These are phyloP conservation scores for Suhomyces wounanorum DNA, from an alignment of 1,139 yeast species.

Conservation along the genomic window DNA sequence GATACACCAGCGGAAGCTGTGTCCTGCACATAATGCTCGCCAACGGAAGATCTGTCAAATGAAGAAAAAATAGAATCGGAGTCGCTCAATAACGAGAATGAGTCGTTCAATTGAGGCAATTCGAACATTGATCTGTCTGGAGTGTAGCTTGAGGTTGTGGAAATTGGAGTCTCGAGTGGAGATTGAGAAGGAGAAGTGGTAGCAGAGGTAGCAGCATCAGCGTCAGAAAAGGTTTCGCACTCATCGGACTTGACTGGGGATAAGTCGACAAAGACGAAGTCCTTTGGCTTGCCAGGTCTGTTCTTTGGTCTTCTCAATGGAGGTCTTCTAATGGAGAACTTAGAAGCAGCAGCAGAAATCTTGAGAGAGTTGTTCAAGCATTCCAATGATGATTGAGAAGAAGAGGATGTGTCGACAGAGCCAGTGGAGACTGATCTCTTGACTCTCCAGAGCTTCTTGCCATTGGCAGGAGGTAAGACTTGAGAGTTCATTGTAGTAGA, in stretches of 20 bases:
- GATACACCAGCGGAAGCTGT: conserved; percentile 4
- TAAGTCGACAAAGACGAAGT: conserved; percentile 56
- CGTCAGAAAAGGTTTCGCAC: conserved; percentile 13
- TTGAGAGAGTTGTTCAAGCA: conserved; percentile 49
- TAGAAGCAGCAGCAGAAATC: conserved; percentile 40
- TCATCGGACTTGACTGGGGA: conserved; percentile 49
- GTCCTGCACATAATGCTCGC: conserved; percentile 16
- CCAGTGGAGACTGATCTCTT: conserved; percentile 31
- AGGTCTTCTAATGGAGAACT: conserved; percentile 44
- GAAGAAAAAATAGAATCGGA: conserved; percentile 16
- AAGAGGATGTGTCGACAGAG: conserved; percentile 13
- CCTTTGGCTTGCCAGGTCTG: conserved; percentile 54
- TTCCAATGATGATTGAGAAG: conserved; percentile 31
- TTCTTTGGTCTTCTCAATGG: conserved; percentile 53
- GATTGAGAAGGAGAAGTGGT: conserved; percentile 12
- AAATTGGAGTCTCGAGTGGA: conserved; percentile 11
- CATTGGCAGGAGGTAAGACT: conserved; percentile 48
- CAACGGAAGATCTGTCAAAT: conserved; percentile 16
- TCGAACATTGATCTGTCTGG: conserved; percentile 17
- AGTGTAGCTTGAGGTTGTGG: conserved; percentile 1
- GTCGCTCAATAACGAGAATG: conserved; percentile 16
- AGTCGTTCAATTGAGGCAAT: conserved; percentile 17
- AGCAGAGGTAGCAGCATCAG: conserved; percentile 6
- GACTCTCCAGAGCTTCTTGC: conserved; percentile 52
- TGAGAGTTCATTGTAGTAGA: conserved; percentile 14